Conservation (phyloP, 2,329 filamentous ascomycete species). For the Arachnomyces sp. region DNA sequence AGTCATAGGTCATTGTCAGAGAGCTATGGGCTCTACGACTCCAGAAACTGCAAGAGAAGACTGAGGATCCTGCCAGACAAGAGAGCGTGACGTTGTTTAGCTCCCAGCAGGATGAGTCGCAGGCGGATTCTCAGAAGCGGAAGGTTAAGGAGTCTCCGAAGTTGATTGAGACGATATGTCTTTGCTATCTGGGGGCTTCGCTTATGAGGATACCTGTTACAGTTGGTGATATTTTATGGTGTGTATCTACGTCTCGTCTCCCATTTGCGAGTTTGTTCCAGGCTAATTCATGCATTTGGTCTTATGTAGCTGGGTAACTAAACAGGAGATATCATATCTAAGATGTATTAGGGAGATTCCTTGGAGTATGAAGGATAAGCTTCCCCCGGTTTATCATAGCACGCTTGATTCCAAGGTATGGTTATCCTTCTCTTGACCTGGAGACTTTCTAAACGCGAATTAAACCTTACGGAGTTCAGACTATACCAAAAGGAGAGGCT, state of each 20-base stretch:
- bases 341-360: conserved; percentile 46
- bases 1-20: conserved; percentile 51
- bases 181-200: conserved; percentile 73
- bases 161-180: conserved; percentile 63
- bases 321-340: conserved; percentile 63
- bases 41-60: conserved; percentile 44
- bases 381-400: conserved; percentile 33
- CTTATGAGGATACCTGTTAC: conserved; percentile 69
- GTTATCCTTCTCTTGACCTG: conserved; percentile 1
- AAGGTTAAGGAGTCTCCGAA: conserved; percentile 46
- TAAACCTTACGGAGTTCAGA: conserved; percentile 14
- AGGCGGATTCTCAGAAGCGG: conserved; percentile 28
- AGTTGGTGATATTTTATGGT: conserved; percentile 58
- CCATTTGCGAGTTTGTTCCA: background rate
- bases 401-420: conserved; percentile 33
- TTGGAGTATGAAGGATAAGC: conserved; percentile 35
- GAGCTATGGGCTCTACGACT: conserved; percentile 80
- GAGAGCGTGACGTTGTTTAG: conserved; percentile 45
- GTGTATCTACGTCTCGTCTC: conserved; percentile 9
- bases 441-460: conserved; percentile 20
- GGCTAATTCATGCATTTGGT: conserved; percentile 11
- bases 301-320: conserved; percentile 52
- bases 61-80: conserved; percentile 30
- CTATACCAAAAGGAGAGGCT: conserved; percentile 41
- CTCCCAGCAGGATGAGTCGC: conserved; percentile 48